A percentile compares a stretch with the other conserved stretches of the same genome.
Conservation (phyloP, 192 early-diverging fungal genomes). For the Podila minutissima region DNA sequence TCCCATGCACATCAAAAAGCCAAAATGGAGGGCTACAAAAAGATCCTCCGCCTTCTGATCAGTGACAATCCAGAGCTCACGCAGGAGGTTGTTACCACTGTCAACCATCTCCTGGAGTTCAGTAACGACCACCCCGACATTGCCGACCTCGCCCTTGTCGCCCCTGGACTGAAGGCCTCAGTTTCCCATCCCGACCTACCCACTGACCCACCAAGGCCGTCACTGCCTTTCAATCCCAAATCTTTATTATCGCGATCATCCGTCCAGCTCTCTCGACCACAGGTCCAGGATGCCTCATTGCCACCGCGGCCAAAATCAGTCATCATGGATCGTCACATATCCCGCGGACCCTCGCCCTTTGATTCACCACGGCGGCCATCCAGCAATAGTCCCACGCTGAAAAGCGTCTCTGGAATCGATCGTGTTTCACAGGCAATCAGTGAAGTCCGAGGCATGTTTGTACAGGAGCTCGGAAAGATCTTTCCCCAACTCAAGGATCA, state of each 20-base stretch:
- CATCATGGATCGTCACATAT: conserved; percentile 28
- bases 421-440: conserved; percentile 49
- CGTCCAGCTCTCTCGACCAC: conserved; percentile 27
- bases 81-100: conserved; percentile 47
- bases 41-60: conserved; percentile 50
- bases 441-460: conserved; percentile 52
- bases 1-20: conserved; percentile 9
- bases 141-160: conserved; percentile 14
- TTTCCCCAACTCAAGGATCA: conserved; percentile 53
- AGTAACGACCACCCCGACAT: conserved; percentile 31
- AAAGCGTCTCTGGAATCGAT: conserved; percentile 31
- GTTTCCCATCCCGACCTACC: conserved; percentile 5
- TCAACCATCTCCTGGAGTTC: conserved; percentile 51
- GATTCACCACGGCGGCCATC: conserved; percentile 18
- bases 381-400: conserved; percentile 15
- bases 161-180: conserved; percentile 19
- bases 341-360: conserved; percentile 30
- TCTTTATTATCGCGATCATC: conserved; percentile 39
- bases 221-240: conserved; percentile 28
- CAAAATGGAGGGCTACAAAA: conserved; percentile 49
- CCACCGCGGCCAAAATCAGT: conserved; percentile 44
- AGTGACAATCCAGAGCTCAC: conserved; percentile 38
- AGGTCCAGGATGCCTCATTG: conserved; percentile 18
- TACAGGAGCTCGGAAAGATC: conserved; percentile 51
- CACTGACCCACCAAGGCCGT: background rate